Conservation (phyloP, 2,329 filamentous ascomycete genomes). For the Trichoderma koningii region DNA sequence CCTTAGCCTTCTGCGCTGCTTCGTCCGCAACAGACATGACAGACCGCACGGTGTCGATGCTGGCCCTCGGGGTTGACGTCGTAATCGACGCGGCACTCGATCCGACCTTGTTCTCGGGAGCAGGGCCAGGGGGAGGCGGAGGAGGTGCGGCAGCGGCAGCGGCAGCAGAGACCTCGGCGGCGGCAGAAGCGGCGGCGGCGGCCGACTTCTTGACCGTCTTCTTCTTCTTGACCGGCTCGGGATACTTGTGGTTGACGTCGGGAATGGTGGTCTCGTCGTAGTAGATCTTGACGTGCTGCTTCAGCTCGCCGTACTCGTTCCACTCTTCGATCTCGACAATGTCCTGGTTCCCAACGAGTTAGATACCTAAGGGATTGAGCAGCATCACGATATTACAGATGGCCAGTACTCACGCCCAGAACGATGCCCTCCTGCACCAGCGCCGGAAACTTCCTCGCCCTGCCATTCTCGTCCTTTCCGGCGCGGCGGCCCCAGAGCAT, state of each 20-base stretch:
- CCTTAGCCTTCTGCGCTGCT: conserved; percentile 64
- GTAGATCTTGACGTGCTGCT: conserved; percentile 75
- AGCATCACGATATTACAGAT: too few relatives aligned
- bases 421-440: conserved; percentile 86
- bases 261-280: conserved; percentile 64
- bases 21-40: conserved; percentile 64
- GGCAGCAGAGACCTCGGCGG: conserved; percentile 33
- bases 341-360: conserved; percentile 59
- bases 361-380: neutral
- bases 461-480: conserved; percentile 66
- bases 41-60: conserved; percentile 44
- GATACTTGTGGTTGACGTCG: conserved; percentile 55
- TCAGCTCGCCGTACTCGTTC: conserved; percentile 98
- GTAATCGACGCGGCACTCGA: neutral
- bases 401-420: conserved; percentile 74
- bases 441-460: conserved; percentile 77
- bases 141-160: conserved; percentile 30
- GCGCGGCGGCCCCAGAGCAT: conserved; percentile 85
- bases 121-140: conserved; percentile 32
- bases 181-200: conserved; percentile 32
- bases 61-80: conserved; percentile 11
- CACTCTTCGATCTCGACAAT: conserved; percentile 94
- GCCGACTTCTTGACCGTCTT: conserved; percentile 35
- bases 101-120: conserved; percentile 32
- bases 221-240: conserved; percentile 42